Evolutionary conservation across 257 asterid species (phyloP).

Genomic region (Solanum etuberosum): DNA sequence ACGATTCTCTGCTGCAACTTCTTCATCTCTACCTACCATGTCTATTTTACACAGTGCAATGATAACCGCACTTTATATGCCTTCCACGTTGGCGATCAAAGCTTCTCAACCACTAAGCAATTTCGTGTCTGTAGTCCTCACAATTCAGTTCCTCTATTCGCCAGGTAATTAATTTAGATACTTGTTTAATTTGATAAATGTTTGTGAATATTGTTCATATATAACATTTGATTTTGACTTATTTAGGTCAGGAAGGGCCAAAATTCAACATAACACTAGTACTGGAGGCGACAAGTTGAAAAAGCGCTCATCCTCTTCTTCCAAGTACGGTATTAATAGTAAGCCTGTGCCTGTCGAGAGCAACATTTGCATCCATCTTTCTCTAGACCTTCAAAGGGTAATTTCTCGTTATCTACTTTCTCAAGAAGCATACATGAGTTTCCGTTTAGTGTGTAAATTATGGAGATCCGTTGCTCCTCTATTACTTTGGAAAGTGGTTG

Average conservation of each 20-base stretch:
- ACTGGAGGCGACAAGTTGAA: neutral
- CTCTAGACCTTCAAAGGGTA: no score
- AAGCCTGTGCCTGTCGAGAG: no score
- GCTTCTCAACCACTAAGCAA: neutral
- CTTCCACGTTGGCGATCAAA: neutral
- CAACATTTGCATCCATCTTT: no score
- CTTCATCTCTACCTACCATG: neutral
- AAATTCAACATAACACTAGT: neutral
- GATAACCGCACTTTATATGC: neutral
- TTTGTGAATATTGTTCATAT: neutral
- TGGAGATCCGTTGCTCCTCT: no score
- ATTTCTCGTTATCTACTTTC: no score
- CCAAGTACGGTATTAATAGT: no score
- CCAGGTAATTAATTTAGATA: neutral
- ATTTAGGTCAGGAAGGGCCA: neutral
- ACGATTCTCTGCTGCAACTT: neutral
- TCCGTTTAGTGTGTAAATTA: no score
- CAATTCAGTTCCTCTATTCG: neutral
- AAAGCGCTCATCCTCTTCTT: no score
- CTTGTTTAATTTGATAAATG: neutral
- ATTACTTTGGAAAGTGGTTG: no score
- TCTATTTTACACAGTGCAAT: neutral
- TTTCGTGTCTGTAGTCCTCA: neutral
- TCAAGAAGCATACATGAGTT: no score
- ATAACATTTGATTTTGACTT: neutral